Evolutionary conservation across 495 filamentous ascomycete genomes (phyloP), one percentile per base, ranked within the genome.

Genomic region (Trichoderma asperelloides): DNA sequence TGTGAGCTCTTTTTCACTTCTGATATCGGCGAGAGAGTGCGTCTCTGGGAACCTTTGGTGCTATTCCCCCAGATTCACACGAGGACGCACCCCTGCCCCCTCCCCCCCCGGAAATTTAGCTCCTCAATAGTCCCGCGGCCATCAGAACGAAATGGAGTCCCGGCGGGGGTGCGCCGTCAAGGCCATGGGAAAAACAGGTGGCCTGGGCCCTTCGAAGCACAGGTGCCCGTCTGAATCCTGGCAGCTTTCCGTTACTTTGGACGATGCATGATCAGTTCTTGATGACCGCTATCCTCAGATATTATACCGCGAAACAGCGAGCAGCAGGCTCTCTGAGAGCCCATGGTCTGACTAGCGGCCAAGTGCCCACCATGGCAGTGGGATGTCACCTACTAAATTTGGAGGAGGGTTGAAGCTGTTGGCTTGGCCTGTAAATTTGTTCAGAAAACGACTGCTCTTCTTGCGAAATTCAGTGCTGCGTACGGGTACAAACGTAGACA

Each of bases 31-130:
- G 11, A 6, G 18, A 23, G 47, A 23, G n/a, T n/a, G 47, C 5
- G 43, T 57, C 2, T 60, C 15, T 28, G 12, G 6, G 27, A 60
- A 18, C 2, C 18, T 30, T 21, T 2, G 30, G 55, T 16, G 12
- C 25, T 27, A 25, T 30, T 60, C 25, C 55, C 55, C 55, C 55
- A 60, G 55, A 30, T 60, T 60, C 16, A 30, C 25, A 28, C 12
- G 55, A 30, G 12, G 55, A 30, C 55, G 2, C 28, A 60, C 16
- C 55, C 55, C 55, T 60, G 55, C 28, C 55, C 23, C 55, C 33
- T 60, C 55, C 23, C 55, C 55, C 55, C 47, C 49, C n/a, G 55
- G 55, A 60, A 60, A 60, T 60, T 60, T 60, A 60, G 55, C 55
- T 60, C 55, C 28, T 30, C 55, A 60, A 60, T 60, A 60, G 55